phyloP scores from a whole-genome alignment of 768 basidiomycete genomes.

The Leccinum longicurvipes region DNA sequence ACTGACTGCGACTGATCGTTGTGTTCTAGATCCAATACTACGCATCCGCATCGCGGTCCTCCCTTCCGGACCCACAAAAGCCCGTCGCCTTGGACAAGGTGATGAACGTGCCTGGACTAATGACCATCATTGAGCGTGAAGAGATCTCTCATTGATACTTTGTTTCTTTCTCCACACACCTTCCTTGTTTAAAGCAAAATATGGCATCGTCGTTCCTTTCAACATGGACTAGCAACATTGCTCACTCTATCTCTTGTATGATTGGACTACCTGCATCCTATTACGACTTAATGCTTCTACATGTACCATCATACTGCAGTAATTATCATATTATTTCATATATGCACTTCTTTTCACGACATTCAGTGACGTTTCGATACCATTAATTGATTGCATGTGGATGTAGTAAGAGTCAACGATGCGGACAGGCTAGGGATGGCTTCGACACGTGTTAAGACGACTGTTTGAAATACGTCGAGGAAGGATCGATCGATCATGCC shows the following conservation, averaged over 20 bases:
- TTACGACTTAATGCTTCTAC: neutral
- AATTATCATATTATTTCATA: constrained; percentile 9
- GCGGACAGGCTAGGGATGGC: too few relatives aligned
- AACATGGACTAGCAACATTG: neutral
- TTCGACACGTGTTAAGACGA: neutral
- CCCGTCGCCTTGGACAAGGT: constrained; percentile 63
- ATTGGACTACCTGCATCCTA: neutral
- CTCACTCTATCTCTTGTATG: neutral
- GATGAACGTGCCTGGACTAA: constrained; percentile 64
- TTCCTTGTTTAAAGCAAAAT: neutral
- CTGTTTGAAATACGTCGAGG: too few relatives aligned
- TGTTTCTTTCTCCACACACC: neutral
- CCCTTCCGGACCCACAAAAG: constrained; percentile 50
- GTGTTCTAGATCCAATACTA: constrained; percentile 54
- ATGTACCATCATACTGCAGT: neutral
- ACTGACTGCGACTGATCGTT: neutral
- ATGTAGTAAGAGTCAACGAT: neutral
- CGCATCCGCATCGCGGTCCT: constrained; percentile 56
- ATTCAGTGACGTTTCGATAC: constrained; percentile 1
- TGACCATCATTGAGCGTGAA: constrained; percentile 61
- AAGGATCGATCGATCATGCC: neutral
- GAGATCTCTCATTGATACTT: constrained; percentile 18
- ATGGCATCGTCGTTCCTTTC: constrained; percentile 3
- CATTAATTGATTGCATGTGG: neutral
- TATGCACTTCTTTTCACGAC: neutral